Conservation (phyloP, 2,329 filamentous ascomycete species). For the Penicillium sp. region DNA sequence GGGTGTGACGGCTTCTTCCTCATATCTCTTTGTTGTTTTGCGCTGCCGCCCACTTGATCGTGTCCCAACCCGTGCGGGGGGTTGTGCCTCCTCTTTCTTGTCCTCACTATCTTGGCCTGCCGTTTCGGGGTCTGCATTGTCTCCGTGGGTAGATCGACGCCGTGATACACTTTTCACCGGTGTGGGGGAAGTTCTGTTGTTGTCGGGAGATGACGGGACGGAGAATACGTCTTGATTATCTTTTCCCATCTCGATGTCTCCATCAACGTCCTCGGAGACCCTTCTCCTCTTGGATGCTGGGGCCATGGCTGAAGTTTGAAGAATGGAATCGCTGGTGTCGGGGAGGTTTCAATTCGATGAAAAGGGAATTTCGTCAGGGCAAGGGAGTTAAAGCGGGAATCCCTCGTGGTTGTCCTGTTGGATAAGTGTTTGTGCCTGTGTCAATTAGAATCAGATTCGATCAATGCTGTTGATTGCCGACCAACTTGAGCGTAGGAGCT, state of each 20-base stretch:
- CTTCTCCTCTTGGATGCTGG: conserved; percentile 39
- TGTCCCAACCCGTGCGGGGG: conserved; percentile 27
- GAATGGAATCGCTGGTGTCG: not conserved
- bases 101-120: conserved; percentile 9
- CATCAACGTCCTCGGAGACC: conserved; percentile 36
- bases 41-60: conserved; percentile 39
- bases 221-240: conserved; percentile 17
- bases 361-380: not conserved
- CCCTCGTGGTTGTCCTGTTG: not conserved
- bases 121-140: conserved; percentile 7
- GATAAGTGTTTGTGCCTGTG: conserved; percentile 3
- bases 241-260: conserved; percentile 33
- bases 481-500: conserved; percentile 8
- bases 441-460: not conserved
- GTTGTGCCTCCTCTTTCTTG: conserved; percentile 17
- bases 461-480: conserved; percentile 3
- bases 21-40: conserved; percentile 35
- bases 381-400: not conserved
- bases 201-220: conserved; percentile 16
- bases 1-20: conserved; percentile 27
- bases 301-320: conserved; percentile 28
- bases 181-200: conserved; percentile 16
- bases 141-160: conserved; percentile 24
- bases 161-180: conserved; percentile 24
- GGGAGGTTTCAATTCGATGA: not conserved